Evolutionary conservation across 1,284 basidiomycete species (phyloP).

Genomic region (Fistulina hepatica): DNA sequence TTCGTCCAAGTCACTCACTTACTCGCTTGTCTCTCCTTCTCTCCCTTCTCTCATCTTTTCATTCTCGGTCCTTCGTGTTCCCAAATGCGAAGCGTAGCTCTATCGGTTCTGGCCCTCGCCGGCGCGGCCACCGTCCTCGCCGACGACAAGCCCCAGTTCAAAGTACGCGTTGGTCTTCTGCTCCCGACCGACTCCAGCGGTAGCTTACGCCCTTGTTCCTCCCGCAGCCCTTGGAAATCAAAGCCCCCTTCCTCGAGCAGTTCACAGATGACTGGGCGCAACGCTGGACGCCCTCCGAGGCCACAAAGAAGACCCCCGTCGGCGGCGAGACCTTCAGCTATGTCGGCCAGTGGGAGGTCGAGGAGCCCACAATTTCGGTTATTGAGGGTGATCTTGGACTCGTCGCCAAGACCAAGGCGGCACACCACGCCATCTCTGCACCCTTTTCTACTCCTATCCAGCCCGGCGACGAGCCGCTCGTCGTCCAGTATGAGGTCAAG

Average conservation of each 20-base stretch:
- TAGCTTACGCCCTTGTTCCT: constrained; percentile 10
- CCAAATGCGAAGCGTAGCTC: constrained; percentile 77
- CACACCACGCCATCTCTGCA: constrained; percentile 96
- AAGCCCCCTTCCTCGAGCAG: constrained; percentile 96
- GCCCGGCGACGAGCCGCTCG: constrained; percentile 82
- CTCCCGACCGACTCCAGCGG: constrained; percentile 11
- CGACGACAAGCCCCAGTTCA: constrained; percentile 53
- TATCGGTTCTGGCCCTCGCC: constrained; percentile 60
- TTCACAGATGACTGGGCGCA: constrained; percentile 87
- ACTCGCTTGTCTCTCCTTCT: constrained; percentile 29
- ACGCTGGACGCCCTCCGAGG: constrained; percentile 94
- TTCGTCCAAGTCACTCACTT: constrained; percentile 28
- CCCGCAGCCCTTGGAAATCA: constrained; percentile 64
- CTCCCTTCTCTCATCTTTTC: constrained; percentile 26
- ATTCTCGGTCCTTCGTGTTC: constrained; percentile 54
- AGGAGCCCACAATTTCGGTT: constrained; percentile 68
- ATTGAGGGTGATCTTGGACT: constrained; percentile 81
- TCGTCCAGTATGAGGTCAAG: constrained; percentile 99
- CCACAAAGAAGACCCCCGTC: constrained; percentile 93
- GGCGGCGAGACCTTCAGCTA: constrained; percentile 93
- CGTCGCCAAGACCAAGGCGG: constrained; percentile 87
- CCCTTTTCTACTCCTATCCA: constrained; percentile 73
- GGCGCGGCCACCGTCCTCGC: constrained; percentile 48
- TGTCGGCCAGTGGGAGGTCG: constrained; percentile 95
- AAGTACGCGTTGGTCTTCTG: constrained; percentile 33